A percentile compares a stretch with the other conserved stretches of the same genome.
Conservation (phyloP, 1,139 yeast species). For the Taphrina sp. region DNA sequence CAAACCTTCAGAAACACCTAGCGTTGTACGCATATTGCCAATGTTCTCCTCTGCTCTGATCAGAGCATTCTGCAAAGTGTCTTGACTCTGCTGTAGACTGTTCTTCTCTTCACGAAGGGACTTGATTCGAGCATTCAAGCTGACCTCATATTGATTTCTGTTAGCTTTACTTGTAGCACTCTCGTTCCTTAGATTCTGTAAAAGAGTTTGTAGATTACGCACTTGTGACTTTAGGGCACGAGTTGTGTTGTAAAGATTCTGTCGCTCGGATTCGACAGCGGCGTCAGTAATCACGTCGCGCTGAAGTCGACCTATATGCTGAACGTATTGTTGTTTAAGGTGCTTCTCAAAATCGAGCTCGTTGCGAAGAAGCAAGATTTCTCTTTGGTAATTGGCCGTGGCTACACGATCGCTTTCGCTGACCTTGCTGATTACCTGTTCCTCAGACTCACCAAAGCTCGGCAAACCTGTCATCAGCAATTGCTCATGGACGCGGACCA, state of each 20-base stretch:
- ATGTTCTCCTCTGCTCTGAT: conserved; percentile 15
- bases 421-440: not conserved
- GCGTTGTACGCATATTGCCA: conserved; percentile 7
- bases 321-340: conserved; percentile 54
- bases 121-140: conserved; percentile 34
- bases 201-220: conserved; percentile 17
- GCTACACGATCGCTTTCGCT: not conserved
- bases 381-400: conserved; percentile 48
- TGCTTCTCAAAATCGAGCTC: conserved; percentile 64
- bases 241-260: conserved; percentile 34
- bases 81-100: conserved; percentile 20
- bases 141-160: conserved; percentile 33
- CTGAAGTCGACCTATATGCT: conserved; percentile 48
- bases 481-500: conserved; percentile 9
- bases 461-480: not conserved
- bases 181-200: conserved; percentile 34
- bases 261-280: conserved; percentile 36
- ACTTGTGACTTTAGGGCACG: conserved; percentile 34
- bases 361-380: conserved; percentile 57
- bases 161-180: conserved; percentile 32
- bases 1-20: conserved; percentile 24
- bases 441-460: too few species aligned
- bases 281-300: conserved; percentile 35
- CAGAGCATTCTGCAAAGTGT: conserved; percentile 6
- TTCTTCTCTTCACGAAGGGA: conserved; percentile 33